Conservation (phyloP, 2,329 filamentous ascomycete genomes). For the Lasiodiplodia theobromae region DNA sequence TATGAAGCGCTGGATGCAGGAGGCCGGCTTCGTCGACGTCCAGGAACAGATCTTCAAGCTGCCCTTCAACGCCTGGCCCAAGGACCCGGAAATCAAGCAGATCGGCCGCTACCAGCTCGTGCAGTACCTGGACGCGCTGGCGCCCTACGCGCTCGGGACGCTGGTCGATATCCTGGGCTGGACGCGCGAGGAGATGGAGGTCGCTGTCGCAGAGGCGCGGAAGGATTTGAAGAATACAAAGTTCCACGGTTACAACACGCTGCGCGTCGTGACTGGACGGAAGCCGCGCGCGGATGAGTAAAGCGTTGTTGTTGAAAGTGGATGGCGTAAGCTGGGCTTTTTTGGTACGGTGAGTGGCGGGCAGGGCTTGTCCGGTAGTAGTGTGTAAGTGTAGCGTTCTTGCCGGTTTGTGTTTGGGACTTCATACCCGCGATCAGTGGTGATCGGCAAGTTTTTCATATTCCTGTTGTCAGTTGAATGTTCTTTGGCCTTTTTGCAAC, state of each 20-base stretch:
- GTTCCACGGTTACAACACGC: slow-evolving; percentile 39
- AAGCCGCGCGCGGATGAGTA: neutral
- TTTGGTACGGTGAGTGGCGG: neutral
- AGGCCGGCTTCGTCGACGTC: slow-evolving; percentile 34
- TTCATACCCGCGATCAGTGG: slow-evolving; percentile 8
- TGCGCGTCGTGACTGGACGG: slow-evolving; percentile 17
- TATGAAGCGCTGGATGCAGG: slow-evolving; percentile 35
- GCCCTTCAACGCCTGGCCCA: slow-evolving; percentile 32
- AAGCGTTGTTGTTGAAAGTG: neutral
- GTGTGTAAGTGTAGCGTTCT: too few species aligned
- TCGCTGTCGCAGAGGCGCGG: slow-evolving; percentile 32
- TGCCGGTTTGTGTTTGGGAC: neutral
- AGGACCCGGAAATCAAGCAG: slow-evolving; percentile 31
- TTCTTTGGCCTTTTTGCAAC: too few species aligned
- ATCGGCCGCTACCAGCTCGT: slow-evolving; percentile 31
- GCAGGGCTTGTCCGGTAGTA: neutral
- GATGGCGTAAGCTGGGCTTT: too few species aligned
- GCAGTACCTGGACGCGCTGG: slow-evolving; percentile 32
- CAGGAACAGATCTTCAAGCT: slow-evolving; percentile 30
- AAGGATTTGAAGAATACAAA: slow-evolving; percentile 32
- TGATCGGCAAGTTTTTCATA: neutral
- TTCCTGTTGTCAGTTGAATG: too few species aligned
- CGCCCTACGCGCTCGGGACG: slow-evolving; percentile 29
- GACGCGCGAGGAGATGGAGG: slow-evolving; percentile 30
- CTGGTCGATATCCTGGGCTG: slow-evolving; percentile 22